A percentile compares a stretch with the other conserved stretches of the same genome.
Evolutionary conservation across 2,329 filamentous ascomycete genomes (phyloP).

Genomic region (Colletotrichum musicola): DNA sequence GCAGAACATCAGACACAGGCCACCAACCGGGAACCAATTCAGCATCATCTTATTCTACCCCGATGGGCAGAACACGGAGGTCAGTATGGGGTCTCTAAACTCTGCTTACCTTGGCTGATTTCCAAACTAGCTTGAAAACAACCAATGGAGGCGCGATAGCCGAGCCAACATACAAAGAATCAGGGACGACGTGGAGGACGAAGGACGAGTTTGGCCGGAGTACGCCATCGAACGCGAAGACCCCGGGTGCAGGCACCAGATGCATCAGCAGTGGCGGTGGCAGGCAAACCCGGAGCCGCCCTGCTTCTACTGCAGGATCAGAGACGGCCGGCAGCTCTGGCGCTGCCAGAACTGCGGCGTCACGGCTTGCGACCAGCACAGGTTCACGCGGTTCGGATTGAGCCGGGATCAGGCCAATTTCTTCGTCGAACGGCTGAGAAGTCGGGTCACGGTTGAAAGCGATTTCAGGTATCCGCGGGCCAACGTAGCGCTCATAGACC

Average conservation of each 20-base stretch:
- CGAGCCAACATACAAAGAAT: constrained; percentile 10
- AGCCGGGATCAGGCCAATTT: background rate
- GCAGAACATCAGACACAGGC: background rate
- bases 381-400: constrained; percentile 18
- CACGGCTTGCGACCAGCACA: constrained; percentile 10
- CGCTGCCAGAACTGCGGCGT: constrained; percentile 8
- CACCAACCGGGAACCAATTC: constrained; percentile 6
- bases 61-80: constrained; percentile 20
- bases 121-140: background rate
- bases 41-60: constrained; percentile 27
- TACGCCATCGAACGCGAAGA: constrained; percentile 15
- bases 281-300: background rate
- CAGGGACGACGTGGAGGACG: background rate
- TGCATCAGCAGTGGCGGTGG: background rate
- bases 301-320: constrained; percentile 21
- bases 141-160: constrained; percentile 17
- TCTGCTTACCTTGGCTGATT: background rate
- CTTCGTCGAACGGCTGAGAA: background rate
- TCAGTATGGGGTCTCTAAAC: background rate
- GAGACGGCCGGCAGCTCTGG: constrained; percentile 12
- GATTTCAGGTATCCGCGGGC: constrained; percentile 16
- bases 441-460: background rate
- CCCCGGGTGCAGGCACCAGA: background rate
- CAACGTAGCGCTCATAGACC: constrained; percentile 5
- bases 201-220: constrained; percentile 14